A percentile compares a stretch with the other conserved stretches of the same genome.
Evolutionary conservation across 345 rosid genomes (phyloP).

Genomic region (Acer saccharum): DNA sequence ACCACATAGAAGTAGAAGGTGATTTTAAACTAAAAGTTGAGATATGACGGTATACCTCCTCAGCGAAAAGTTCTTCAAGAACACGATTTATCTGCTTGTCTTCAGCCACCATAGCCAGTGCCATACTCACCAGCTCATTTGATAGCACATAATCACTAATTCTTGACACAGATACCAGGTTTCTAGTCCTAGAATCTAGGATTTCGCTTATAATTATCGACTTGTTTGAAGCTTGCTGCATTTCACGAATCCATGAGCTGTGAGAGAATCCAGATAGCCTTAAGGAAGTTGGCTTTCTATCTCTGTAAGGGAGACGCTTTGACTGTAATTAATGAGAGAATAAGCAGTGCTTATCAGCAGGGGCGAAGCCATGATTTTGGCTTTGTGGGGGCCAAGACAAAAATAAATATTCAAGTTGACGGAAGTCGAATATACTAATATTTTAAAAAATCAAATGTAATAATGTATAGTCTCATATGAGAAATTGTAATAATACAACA

Average conservation of each 20-base stretch:
- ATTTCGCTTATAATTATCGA: conserved; percentile 89
- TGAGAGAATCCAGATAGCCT: conserved; percentile 67
- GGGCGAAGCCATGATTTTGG: no score
- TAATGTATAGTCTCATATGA: no score
- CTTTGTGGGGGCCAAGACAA: no score
- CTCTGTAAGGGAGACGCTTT: conserved; percentile 77
- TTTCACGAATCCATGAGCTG: conserved; percentile 88
- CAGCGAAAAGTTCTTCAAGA: conserved; percentile 84
- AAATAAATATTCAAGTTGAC: no score
- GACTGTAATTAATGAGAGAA: conserved; percentile 50
- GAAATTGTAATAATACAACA: no score
- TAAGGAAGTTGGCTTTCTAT: conserved; percentile 45
- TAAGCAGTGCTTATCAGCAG: conserved; percentile 12
- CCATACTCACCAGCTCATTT: conserved; percentile 93
- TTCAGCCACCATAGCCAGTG: conserved; percentile 93
- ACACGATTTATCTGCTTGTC: conserved; percentile 96
- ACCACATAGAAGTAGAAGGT: background rate
- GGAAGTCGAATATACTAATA: no score
- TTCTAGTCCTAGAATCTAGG: conserved; percentile 93
- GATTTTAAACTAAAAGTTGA: background rate
- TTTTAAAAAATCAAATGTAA: no score
- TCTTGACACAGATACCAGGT: conserved; percentile 86
- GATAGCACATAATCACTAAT: conserved; percentile 93
- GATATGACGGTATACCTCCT: conserved; percentile 50
- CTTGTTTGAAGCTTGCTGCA: conserved; percentile 91